Evolutionary conservation across 169 alveolate genomes (phyloP), one percentile per base, ranked within the genome.

Genomic region (Fabrea salina): DNA sequence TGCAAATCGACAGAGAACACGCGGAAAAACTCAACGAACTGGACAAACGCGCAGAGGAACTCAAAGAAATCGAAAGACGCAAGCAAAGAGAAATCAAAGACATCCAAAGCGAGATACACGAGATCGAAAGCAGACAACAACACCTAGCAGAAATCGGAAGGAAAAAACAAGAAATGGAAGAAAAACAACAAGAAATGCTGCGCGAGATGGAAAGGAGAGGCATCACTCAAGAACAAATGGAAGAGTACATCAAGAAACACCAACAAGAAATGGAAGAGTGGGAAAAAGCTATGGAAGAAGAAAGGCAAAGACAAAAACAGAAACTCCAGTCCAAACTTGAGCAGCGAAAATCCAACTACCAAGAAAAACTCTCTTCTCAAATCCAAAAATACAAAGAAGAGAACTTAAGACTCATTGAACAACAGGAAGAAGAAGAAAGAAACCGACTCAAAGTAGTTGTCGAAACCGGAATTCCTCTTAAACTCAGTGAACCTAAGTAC

Each of bases 211-310:
- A 68, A 44, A 43, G 44, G 35, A 68, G 57, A 27, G 64, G 61
- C n/a, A 68, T 68, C 16, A 41, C 78, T 11, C 64, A 13, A 16
- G 78, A 40, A 43, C 22, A 68, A 43, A 68, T 68, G 78, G 39
- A 68, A 22, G 64, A 43, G 44, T n/a, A 41, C 44, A n/a, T 68
- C 27, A 30, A 68, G 4, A 33, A 68, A 30, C 61, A 68, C 30
- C 78, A 68, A 32, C n/a, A 32, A 33, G 78, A 68, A 68, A 68
- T 68, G 78, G 39, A 47, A 19, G 78, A 68, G 25, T 68, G 78
- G 78, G 78, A 68, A 47, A 43, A 68, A 68, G 67, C 78, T 40
- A 68, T 68, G 61, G 78, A 68, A 68, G 11, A 40, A 8, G 78
- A 68, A 43, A 37, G 78, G 35, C 13, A 11, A 0, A 13, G 78